A percentile compares a stretch with the other conserved stretches of the same genome.
phyloP scores from a whole-genome alignment of 495 filamentous ascomycete species.

The Aspergillus sclerotioniger region DNA sequence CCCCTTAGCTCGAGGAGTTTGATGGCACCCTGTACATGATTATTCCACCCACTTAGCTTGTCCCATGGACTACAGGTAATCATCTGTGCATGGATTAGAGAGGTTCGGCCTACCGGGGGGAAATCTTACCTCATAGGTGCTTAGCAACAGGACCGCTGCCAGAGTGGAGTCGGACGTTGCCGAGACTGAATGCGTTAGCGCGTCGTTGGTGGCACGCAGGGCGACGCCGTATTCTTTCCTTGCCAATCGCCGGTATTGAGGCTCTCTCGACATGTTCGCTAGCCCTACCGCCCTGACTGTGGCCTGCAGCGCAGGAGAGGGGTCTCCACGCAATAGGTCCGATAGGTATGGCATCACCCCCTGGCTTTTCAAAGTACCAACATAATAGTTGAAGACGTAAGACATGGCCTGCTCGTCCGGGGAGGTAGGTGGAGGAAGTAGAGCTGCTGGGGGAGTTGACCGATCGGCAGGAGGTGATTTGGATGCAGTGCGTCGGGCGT shows the following conservation, averaged over 20 bases:
- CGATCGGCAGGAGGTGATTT: not conserved
- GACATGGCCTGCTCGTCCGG: constrained; percentile 2
- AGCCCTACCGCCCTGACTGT: constrained; percentile 17
- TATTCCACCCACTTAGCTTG: constrained; percentile 13
- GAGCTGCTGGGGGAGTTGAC: not conserved
- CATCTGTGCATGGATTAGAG: constrained; percentile 9
- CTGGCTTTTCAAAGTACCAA: constrained; percentile 10
- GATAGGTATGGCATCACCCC: constrained; percentile 15
- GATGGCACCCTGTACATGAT: constrained; percentile 17
- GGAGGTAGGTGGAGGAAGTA: constrained; percentile 8
- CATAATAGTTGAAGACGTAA: constrained; percentile 14
- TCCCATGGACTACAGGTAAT: constrained; percentile 9
- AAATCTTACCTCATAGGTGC: constrained; percentile 24
- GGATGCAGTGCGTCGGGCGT: not conserved
- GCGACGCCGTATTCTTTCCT: constrained; percentile 16
- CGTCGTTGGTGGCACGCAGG: constrained; percentile 17
- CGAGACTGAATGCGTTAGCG: constrained; percentile 11
- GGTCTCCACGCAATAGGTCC: constrained; percentile 1
- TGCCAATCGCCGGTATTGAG: constrained; percentile 10
- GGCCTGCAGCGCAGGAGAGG: constrained; percentile 15
- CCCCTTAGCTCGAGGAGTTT: constrained; percentile 22
- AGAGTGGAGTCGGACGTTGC: constrained; percentile 21
- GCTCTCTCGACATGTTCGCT: constrained; percentile 13
- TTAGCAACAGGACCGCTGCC: constrained; percentile 21
- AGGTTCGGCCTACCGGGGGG: not conserved